Evolutionary conservation across 345 rosid genomes (phyloP), one percentile per base, ranked within the genome.

Genomic region (Brassica incana): DNA sequence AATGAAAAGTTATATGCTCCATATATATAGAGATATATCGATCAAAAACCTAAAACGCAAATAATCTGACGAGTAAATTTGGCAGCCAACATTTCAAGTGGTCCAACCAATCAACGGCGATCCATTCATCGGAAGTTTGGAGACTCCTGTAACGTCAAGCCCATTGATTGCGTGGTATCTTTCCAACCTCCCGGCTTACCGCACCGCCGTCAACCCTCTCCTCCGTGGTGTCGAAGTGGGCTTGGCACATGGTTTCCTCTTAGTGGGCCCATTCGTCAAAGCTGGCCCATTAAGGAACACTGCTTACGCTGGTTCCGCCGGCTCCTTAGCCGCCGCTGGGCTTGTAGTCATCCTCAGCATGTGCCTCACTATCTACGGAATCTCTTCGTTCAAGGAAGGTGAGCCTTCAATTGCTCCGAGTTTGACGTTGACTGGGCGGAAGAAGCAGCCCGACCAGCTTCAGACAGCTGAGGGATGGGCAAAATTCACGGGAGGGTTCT

Each of bases 381-480:
- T 88, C 11, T 83, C 98, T 15, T 87, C 92, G 0, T 95, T 95
- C 84, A 76, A 81, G 0, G 99, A 95, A 85, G 98, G 97, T 10
- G 96, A 90, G 35, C 88, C 97, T 0, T 95, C 99, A 0, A 88
- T 76, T 0, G 99, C 98, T 0, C 97, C 98, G 0, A 35, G 89
- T 60, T 84, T 95, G 62, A 95, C 99, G 27, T 76, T 95, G 88
- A 95, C 96, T 0, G 98, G 97, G 4, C 81, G 99, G 85, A 91
- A 93, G 93, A 95, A 95, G 89, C 87, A 80, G 84, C 97, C 99
- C 12, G 97, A 95, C 70, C 93, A 87, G 88, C 73, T 95, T 81
- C 99, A 93, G 83, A 95, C 99, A 0, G 90, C 98, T 0, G 97
- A 95, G 2, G 98, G 98, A 20, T 93, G 98, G 99, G 87, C 91